Conservation (phyloP, 208 protist genomes). For the Leishmania braziliensis region DNA sequence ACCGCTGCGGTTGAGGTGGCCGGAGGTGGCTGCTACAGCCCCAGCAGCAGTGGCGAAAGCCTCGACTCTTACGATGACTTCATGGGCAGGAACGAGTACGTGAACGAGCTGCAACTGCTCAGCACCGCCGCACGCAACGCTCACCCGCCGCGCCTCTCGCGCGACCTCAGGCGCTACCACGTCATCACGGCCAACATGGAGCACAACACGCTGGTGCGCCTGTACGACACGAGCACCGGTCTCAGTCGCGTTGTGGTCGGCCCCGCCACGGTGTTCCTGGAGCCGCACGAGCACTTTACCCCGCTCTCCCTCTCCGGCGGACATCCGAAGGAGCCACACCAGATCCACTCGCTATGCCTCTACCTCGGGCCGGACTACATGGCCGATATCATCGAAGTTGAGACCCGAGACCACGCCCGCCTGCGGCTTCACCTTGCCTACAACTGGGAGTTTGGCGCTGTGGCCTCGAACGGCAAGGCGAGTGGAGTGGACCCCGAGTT, state of each 20-base stretch:
- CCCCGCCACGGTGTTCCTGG: conserved; percentile 68
- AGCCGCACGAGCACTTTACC: conserved; percentile 85
- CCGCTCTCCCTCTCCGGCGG: conserved; percentile 84
- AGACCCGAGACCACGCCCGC: conserved; percentile 95
- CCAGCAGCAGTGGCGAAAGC: background rate
- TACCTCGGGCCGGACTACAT: conserved; percentile 97
- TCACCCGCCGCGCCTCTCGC: conserved; percentile 21
- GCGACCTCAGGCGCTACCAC: conserved; percentile 21
- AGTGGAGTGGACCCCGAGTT: conserved; percentile 24
- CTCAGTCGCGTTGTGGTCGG: conserved; percentile 76
- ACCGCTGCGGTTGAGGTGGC: background rate
- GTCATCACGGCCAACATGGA: conserved; percentile 72
- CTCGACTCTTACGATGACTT: background rate
- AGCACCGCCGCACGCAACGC: conserved; percentile 21
- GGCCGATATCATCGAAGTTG: conserved; percentile 92
- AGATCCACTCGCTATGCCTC: conserved; percentile 91
- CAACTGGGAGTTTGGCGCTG: conserved; percentile 95
- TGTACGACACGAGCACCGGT: conserved; percentile 93
- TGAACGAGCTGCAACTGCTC: conserved; percentile 9
- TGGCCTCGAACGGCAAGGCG: conserved; percentile 3
- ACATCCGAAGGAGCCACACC: conserved; percentile 73
- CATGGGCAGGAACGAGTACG: background rate
- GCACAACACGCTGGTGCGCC: conserved; percentile 93
- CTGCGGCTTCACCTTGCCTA: conserved; percentile 94
- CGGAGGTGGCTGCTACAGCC: conserved; percentile 1